Evolutionary conservation across 495 filamentous ascomycete species (phyloP), one percentile per base, ranked within the genome.

Genomic region (Opeltia flavorubescens): DNA sequence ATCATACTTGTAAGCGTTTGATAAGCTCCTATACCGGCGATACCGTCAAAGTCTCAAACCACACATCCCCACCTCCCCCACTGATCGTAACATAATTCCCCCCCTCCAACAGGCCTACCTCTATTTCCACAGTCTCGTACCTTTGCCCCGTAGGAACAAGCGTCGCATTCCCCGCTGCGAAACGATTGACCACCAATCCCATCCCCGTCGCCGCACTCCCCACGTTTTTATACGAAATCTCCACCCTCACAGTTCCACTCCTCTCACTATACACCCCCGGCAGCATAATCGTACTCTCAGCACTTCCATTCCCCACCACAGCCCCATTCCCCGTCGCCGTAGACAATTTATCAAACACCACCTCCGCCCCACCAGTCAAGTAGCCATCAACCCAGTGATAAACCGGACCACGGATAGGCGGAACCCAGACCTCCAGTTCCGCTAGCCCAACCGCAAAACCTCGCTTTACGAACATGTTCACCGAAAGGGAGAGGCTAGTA

Each of bases 361-460:
- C 62, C 4, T 30, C 27, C 27, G 48, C 36, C n/a, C n/a, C n/a
- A 15, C 56, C 58, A 0, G 51, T 62, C 2, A 64, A 50, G 24
- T 59, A 58, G 12, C 59, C 56, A 52, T 64, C 62, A 2, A 56
- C 62, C 8, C 59, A 57, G 47, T 52, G 53, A 26, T 59, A 58
- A 3, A 43, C 46, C 18, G 60, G 53, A 7, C 30, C 30, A 9
- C 30, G 30, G 15, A 9, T 33, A n/a, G 30, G 30, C 30, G 55
- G 59, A 12, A 50, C 55, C 63, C 62, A 66, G n/a, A 66, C 59
- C 38, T 66, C 59, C 15, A 66, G 47, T 46, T 66, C 63, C 43
- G 59, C 61, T 17, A 66, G 43, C 5, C 60, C 63, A 7, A 66
- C 63, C 23, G 41, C 62, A 18, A 54, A 38, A 0, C 49, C 31